phyloP scores from a whole-genome alignment of 2,329 filamentous ascomycete genomes.

The Calonectria crousiana region DNA sequence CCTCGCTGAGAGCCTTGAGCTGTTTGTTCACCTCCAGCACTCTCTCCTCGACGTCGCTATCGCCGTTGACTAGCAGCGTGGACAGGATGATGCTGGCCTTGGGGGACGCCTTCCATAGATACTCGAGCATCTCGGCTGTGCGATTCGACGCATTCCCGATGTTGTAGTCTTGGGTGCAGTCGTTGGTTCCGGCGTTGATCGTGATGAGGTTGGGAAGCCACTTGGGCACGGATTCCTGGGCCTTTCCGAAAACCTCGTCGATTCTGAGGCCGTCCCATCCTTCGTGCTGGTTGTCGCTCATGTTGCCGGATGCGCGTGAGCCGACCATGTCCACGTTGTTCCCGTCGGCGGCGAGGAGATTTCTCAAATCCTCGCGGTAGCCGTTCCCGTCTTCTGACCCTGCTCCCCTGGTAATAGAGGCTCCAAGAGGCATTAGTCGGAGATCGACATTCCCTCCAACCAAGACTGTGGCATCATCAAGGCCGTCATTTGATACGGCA shows the following conservation, averaged over 20 bases:
- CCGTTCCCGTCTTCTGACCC: slow-evolving; percentile 54
- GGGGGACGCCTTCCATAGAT: slow-evolving; percentile 48
- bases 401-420: slow-evolving; percentile 56
- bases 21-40: slow-evolving; percentile 51
- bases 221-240: slow-evolving; percentile 45
- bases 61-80: slow-evolving; percentile 52
- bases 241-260: slow-evolving; percentile 52
- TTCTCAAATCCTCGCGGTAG: slow-evolving; percentile 51
- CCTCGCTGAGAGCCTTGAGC: slow-evolving; percentile 43
- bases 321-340: slow-evolving; percentile 57
- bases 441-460: slow-evolving; percentile 38
- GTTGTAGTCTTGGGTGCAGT: slow-evolving; percentile 51
- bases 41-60: slow-evolving; percentile 40
- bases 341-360: slow-evolving; percentile 47
- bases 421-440: slow-evolving; percentile 58
- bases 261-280: slow-evolving; percentile 58
- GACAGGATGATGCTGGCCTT: slow-evolving; percentile 53
- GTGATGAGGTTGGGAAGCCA: slow-evolving; percentile 55
- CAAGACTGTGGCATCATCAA: slow-evolving; percentile 4
- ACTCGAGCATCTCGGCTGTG: slow-evolving; percentile 51
- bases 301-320: slow-evolving; percentile 51
- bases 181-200: slow-evolving; percentile 60
- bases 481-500: background rate
- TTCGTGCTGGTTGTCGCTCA: slow-evolving; percentile 58
- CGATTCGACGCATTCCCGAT: slow-evolving; percentile 47